Percentiles rank a stretch among this genome's conserved stretches.
Evolutionary conservation across 2,329 filamentous ascomycete genomes (phyloP).

Genomic region (Phialophora macrospora): DNA sequence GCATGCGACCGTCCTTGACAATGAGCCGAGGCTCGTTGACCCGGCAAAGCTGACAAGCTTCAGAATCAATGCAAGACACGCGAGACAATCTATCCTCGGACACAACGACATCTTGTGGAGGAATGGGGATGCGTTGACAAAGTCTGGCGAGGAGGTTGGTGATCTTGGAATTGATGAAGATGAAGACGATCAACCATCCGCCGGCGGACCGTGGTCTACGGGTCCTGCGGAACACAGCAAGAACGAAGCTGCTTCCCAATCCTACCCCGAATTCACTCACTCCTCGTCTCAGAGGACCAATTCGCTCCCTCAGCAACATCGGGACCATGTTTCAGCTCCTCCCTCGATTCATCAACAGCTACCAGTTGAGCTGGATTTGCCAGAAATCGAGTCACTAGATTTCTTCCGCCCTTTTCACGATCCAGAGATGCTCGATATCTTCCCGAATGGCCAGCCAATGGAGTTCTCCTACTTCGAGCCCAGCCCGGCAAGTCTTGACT

Average conservation of each 20-base stretch:
- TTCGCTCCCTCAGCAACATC: background rate
- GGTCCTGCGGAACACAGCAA: background rate
- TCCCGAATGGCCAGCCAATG: slow-evolving; percentile 16
- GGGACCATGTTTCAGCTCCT: background rate
- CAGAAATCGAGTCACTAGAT: background rate
- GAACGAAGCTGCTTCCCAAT: background rate
- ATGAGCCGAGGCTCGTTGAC: slow-evolving; percentile 19
- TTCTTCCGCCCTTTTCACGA: slow-evolving; percentile 20
- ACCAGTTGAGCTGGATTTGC: background rate
- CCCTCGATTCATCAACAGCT: background rate
- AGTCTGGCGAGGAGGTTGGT: slow-evolving; percentile 2
- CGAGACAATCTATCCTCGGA: slow-evolving; percentile 22
- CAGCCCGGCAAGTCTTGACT: slow-evolving; percentile 1
- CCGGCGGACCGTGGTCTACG: background rate
- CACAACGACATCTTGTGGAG: slow-evolving; percentile 22
- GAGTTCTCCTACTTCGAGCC: slow-evolving; percentile 11
- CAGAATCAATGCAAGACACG: slow-evolving; percentile 10
- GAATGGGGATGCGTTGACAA: background rate
- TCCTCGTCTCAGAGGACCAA: background rate
- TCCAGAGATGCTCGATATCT: slow-evolving; percentile 20
- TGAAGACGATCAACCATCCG: background rate
- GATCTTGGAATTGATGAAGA: slow-evolving; percentile 13
- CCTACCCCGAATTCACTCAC: background rate
- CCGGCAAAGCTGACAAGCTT: slow-evolving; percentile 15
- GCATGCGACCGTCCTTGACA: slow-evolving; percentile 6